A percentile compares a stretch with the other conserved stretches of the same genome.
Evolutionary conservation across 495 filamentous ascomycete genomes (phyloP).

Genomic region (Bombardia bombarda): DNA sequence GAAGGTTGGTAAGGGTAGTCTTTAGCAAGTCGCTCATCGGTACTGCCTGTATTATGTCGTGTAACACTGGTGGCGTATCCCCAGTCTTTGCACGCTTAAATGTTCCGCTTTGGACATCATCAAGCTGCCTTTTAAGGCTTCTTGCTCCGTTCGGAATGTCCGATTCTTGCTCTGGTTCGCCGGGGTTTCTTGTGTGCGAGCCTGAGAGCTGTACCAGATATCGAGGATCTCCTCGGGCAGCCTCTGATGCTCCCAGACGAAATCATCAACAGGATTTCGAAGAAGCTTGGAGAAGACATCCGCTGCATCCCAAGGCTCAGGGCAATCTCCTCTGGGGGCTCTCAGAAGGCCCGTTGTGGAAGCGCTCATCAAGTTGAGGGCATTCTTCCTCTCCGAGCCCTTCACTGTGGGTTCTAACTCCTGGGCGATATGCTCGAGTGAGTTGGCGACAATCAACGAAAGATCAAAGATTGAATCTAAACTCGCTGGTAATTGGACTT

Average conservation of each 20-base stretch:
- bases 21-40: conserved; percentile 20
- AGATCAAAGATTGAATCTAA: too few relatives aligned
- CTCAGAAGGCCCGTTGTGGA: conserved; percentile 24
- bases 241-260: conserved; percentile 25
- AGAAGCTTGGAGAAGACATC: conserved; percentile 28
- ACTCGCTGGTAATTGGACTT: conserved; percentile 7
- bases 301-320: conserved; percentile 25
- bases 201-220: conserved; percentile 16
- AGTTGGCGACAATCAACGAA: conserved; percentile 28
- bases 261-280: conserved; percentile 18
- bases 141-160: not conserved
- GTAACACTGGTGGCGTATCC: too few relatives aligned
- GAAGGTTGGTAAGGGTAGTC: conserved; percentile 9
- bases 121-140: conserved; percentile 8
- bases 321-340: conserved; percentile 17
- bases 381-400: conserved; percentile 30
- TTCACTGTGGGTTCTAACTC: conserved; percentile 23
- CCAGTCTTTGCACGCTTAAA: conserved; percentile 15
- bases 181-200: conserved; percentile 7
- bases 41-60: conserved; percentile 4
- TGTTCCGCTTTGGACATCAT: conserved; percentile 21
- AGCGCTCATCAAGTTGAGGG: conserved; percentile 26
- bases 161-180: not conserved
- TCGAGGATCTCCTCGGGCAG: conserved; percentile 32
- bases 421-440: conserved; percentile 39